Conservation (phyloP, 768 basidiomycete species). For the Panus rudis region DNA sequence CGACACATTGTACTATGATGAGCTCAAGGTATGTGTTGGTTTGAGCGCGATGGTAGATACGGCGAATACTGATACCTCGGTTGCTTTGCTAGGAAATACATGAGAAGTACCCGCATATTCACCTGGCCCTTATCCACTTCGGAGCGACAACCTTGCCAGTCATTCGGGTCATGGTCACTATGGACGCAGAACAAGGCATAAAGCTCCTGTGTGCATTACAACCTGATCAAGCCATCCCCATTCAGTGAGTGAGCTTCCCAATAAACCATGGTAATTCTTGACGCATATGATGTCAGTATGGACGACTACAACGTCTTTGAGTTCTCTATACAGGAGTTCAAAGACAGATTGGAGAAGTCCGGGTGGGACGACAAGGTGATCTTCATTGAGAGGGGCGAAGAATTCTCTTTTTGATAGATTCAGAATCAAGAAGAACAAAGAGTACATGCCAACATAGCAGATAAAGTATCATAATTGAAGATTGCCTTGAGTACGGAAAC, state of each 20-base stretch:
- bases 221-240: slow-evolving; percentile 27
- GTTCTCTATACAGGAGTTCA: slow-evolving; percentile 24
- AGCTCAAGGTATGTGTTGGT: slow-evolving; percentile 17
- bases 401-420: slow-evolving; percentile 20
- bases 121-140: slow-evolving; percentile 26
- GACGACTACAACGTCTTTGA: slow-evolving; percentile 25
- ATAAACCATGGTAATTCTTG: no score
- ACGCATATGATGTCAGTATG: slow-evolving; percentile 5
- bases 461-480: no score
- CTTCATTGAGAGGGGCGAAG: slow-evolving; percentile 24
- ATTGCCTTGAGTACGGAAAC: no score
- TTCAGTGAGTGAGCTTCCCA: slow-evolving; percentile 17
- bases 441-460: no score
- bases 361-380: slow-evolving; percentile 24
- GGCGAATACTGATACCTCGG: neutral
- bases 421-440: no score
- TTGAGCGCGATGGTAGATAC: neutral
- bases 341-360: slow-evolving; percentile 21
- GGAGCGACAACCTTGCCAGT: slow-evolving; percentile 28
- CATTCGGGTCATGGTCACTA: slow-evolving; percentile 23
- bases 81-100: slow-evolving; percentile 17
- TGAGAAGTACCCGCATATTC: slow-evolving; percentile 23
- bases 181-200: slow-evolving; percentile 28
- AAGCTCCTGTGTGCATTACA: slow-evolving; percentile 24
- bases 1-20: slow-evolving; percentile 27